Conservation (phyloP, 2,329 filamentous ascomycete species). For the Fusarium sterilihyphosum region DNA sequence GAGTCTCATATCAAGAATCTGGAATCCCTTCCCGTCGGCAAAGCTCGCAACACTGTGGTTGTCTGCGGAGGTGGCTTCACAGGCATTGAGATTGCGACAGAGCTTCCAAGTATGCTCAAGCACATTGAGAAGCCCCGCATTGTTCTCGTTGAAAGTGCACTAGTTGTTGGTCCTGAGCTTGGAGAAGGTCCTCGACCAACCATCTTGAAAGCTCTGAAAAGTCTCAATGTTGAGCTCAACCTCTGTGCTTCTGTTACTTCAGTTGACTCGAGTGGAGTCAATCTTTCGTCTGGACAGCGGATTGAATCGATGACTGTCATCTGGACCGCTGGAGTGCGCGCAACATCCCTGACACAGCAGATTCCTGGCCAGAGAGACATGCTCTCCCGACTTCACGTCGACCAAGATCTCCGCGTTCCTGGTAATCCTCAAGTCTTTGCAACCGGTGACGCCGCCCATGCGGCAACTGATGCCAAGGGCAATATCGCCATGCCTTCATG, state of each 20-base stretch:
- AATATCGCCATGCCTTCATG: constrained; percentile 51
- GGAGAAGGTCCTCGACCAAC: constrained; percentile 47
- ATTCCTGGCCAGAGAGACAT: constrained; percentile 45
- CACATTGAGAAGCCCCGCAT: constrained; percentile 12
- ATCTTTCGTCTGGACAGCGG: constrained; percentile 43
- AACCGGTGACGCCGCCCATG: constrained; percentile 49
- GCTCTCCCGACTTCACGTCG: constrained; percentile 3
- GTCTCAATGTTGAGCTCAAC: constrained; percentile 45
- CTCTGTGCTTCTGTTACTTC: constrained; percentile 41
- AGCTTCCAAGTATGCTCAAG: constrained; percentile 44
- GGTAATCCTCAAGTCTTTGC: constrained; percentile 1
- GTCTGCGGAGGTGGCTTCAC: constrained; percentile 50
- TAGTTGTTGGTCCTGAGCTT: constrained; percentile 47
- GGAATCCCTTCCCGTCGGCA: constrained; percentile 29
- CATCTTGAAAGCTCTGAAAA: constrained; percentile 45
- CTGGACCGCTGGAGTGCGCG: constrained; percentile 51
- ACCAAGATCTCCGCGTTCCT: constrained; percentile 9
- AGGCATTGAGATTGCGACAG: constrained; percentile 46
- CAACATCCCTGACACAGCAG: constrained; percentile 47
- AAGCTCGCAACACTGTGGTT: constrained; percentile 48
- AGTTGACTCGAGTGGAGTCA: constrained; percentile 42
- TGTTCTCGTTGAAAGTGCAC: constrained; percentile 44
- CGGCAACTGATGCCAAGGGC: constrained; percentile 35
- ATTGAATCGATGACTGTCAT: constrained; percentile 48
- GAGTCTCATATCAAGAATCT: constrained; percentile 43